Evolutionary conservation across 345 rosid species (phyloP), one percentile per base, ranked within the genome.

Genomic region (Erysimum cheiranthoides): DNA sequence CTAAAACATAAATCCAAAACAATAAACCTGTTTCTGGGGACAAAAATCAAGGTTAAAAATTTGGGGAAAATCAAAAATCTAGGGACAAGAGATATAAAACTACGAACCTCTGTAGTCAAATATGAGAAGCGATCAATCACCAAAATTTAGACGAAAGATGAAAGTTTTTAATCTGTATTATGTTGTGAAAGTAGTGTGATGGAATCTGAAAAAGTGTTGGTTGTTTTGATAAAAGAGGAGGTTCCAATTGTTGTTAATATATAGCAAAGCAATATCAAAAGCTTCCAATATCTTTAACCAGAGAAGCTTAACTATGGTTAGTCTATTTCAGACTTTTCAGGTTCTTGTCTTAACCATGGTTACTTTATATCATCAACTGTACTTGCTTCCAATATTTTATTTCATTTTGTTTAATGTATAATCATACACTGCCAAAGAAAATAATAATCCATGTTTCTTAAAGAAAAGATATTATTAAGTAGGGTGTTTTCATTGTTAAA

Each of bases 361-460:
- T 86, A 86, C 92, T 84, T 88, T 88, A 88, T 88, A 86, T 88
- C 89, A 73, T 71, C 83, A 61, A 56, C 8, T 64, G 76, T 77
- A 64, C 72, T 77, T 71, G 32, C 31, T 63, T 56, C 3, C 61
- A 53, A 35, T 62, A 12, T 35, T 49, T 54, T 67, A 47, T 69
- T 69, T 39, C 4, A 8, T 34, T 52, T 64, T 54, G 36, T 70
- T 62, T 54, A 56, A 13, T 69, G 42, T 47, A 35, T 54, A 11
- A 54, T 58, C 38, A 75, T 68, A 60, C 40, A 66, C 17, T 40
- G 61, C 34, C 39, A 47, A 63, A 68, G 25, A 18, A 7, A 68
- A 10, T 43, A 61, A 50, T 61, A 32, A 53, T 39, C 46, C 64
- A 60, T 61, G 70, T 69, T 36, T 18, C 6, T 21, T 1, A 58